Evolutionary conservation across 805 yeast species (phyloP), one percentile per base, ranked within the genome.

Genomic region (Lipomyces kockii): DNA sequence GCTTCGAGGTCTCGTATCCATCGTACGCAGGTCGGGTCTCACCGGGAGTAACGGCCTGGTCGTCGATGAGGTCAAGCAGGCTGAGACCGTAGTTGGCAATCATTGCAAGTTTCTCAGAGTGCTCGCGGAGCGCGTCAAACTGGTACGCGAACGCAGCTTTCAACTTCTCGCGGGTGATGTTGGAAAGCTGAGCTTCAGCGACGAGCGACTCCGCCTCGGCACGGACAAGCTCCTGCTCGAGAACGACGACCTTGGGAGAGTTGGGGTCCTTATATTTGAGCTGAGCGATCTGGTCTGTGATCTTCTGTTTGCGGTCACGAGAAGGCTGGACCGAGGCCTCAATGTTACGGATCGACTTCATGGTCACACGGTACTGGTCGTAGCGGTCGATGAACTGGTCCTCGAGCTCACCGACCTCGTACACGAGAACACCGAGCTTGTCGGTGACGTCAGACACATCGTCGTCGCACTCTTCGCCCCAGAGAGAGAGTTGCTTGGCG

Each of bases 11-110:
- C 80, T 94, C 98, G 81, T 92, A 94, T 74, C 98, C 98, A 78
- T 95, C 98, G 82, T 95, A 94, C 69, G 97, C 94, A 60, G 97
- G 94, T 85, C 98, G 92, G 73, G 97, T 89, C 85, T 94, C 98
- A 84, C 99, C 99, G 72, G 99, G 99, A 74, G 98, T 94, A 73
- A 95, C 97, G 72, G 98, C 97, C 73, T 95, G 83, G 82, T 94
- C 98, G 80, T 94, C 98, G 79, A 94, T 86, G 78, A 94, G 87
- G 85, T 95, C 98, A 78, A 95, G 86, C 74, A 94, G 83, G 57
- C 97, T 97, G 85, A 94, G 94, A 83, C 98, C 98, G 85, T 95
- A 95, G 78, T 98, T 98, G 75, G 98, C 98, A 83, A 94, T 94
- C 75, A 95, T 85, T 62, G 98, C 98, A 75, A 91, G 86, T 84